Percentiles rank a stretch among this genome's conserved stretches.
phyloP scores from a whole-genome alignment of 345 rosid species.

The Brassica rapa region DNA sequence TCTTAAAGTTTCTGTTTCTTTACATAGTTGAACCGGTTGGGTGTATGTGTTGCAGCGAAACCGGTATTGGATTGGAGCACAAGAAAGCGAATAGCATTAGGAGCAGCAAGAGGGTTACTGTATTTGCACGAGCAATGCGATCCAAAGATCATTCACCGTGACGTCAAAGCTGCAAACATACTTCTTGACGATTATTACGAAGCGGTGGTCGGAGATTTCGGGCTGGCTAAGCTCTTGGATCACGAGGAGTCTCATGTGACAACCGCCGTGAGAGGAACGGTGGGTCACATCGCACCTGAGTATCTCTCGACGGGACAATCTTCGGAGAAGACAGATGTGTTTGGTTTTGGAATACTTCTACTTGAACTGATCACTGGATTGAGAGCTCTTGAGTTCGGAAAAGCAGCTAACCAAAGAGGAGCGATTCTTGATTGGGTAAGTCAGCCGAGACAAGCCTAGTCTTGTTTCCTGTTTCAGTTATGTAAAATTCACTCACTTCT shows the following conservation, averaged over 20 bases:
- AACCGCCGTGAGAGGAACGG: constrained; percentile 94
- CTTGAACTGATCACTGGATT: constrained; percentile 81
- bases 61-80: constrained; percentile 88
- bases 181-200: constrained; percentile 81
- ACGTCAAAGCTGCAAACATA: constrained; percentile 95
- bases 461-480: background rate
- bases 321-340: constrained; percentile 95
- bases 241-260: constrained; percentile 89
- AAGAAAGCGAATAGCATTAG: constrained; percentile 85
- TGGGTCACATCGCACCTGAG: constrained; percentile 95
- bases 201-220: constrained; percentile 95
- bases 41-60: constrained; percentile 50
- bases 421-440: constrained; percentile 90
- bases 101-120: constrained; percentile 89
- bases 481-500: background rate
- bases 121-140: constrained; percentile 97
- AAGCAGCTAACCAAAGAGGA: constrained; percentile 79
- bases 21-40: constrained; percentile 4
- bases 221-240: constrained; percentile 89
- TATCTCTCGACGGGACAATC: constrained; percentile 95
- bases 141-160: constrained; percentile 95
- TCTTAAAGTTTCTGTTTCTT: background rate
- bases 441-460: background rate
- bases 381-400: constrained; percentile 86
- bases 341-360: constrained; percentile 86